These are phyloP conservation scores for Stachybotrys chartarum DNA, from an alignment of 2,329 filamentous ascomycete genomes.

Conservation along the genomic window DNA sequence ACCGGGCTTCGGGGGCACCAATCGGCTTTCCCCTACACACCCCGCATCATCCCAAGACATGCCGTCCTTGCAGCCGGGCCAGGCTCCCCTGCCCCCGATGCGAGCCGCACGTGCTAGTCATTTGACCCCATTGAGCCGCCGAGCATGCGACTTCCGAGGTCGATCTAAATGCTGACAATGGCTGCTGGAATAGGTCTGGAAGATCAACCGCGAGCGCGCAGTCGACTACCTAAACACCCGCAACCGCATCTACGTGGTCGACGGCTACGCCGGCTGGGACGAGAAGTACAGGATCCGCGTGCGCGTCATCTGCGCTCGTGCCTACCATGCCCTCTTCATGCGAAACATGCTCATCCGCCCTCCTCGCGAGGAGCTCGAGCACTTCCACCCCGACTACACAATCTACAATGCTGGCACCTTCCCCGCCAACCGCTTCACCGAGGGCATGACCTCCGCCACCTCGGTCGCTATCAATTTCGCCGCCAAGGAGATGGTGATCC, in stretches of 20 bases:
- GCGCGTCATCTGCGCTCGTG: conserved; percentile 94
- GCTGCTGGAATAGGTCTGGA: conserved; percentile 69
- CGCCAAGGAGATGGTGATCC: conserved; percentile 99
- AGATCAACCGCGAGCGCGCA: conserved; percentile 97
- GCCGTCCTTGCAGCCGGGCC: not conserved
- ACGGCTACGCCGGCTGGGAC: conserved; percentile 97
- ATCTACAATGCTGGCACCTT: conserved; percentile 99
- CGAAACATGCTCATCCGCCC: conserved; percentile 99
- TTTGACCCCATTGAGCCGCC: not conserved
- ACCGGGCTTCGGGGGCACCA: not conserved
- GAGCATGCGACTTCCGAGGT: not conserved
- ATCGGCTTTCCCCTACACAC: conserved; percentile 1
- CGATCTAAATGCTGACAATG: not conserved
- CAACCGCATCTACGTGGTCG: conserved; percentile 96
- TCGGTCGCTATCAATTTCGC: conserved; percentile 98
- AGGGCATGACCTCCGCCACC: conserved; percentile 97
- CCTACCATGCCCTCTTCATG: conserved; percentile 99
- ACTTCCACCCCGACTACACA: conserved; percentile 98
- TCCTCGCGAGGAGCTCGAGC: conserved; percentile 80
- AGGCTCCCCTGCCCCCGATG: not conserved
- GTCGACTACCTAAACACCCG: conserved; percentile 99
- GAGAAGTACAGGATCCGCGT: conserved; percentile 97
- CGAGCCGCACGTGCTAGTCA: not conserved
- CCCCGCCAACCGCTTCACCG: conserved; percentile 96
- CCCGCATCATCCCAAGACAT: not conserved